Evolutionary conservation across 495 filamentous ascomycete genomes (phyloP).

Genomic region (Friedmanniomyces simplex): DNA sequence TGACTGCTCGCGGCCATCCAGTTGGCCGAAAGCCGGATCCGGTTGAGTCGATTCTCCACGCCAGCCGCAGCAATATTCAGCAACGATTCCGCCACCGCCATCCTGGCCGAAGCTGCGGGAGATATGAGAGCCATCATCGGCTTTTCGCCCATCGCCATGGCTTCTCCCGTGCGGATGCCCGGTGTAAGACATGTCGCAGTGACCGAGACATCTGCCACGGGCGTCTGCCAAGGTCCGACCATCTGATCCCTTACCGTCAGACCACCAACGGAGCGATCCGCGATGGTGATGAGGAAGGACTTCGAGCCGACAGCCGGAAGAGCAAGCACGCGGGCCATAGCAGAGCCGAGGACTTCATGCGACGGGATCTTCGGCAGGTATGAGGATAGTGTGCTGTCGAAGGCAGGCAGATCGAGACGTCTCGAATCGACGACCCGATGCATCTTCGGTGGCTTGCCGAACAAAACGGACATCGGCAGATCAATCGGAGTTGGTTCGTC

Average conservation of each 20-base stretch:
- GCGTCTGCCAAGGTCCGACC: conserved; percentile 94
- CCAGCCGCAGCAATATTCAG: conserved; percentile 88
- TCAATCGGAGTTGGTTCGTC: conserved; percentile 75
- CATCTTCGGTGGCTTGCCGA: conserved; percentile 83
- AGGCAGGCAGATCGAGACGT: conserved; percentile 54
- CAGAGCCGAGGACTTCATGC: conserved; percentile 59
- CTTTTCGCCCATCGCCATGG: conserved; percentile 96
- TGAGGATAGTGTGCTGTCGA: conserved; percentile 56
- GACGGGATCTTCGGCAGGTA: conserved; percentile 55
- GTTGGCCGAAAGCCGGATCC: conserved; percentile 84
- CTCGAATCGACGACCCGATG: conserved; percentile 66
- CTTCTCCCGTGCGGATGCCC: conserved; percentile 72
- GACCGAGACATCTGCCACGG: conserved; percentile 86
- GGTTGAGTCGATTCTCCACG: conserved; percentile 60
- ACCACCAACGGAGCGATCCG: conserved; percentile 82
- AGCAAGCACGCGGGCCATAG: conserved; percentile 67
- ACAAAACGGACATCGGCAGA: conserved; percentile 80
- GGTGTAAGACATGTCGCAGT: conserved; percentile 69
- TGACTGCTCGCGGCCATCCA: conserved; percentile 98
- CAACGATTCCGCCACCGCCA: conserved; percentile 91
- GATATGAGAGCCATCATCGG: conserved; percentile 85
- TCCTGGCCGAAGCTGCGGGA: conserved; percentile 81
- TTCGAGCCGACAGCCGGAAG: conserved; percentile 89
- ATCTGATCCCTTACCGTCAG: conserved; percentile 86
- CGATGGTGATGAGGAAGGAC: conserved; percentile 94